Base-by-base conservation (phyloP, 2,329 filamentous ascomycete species). In the Neonectria hederae region DNA sequence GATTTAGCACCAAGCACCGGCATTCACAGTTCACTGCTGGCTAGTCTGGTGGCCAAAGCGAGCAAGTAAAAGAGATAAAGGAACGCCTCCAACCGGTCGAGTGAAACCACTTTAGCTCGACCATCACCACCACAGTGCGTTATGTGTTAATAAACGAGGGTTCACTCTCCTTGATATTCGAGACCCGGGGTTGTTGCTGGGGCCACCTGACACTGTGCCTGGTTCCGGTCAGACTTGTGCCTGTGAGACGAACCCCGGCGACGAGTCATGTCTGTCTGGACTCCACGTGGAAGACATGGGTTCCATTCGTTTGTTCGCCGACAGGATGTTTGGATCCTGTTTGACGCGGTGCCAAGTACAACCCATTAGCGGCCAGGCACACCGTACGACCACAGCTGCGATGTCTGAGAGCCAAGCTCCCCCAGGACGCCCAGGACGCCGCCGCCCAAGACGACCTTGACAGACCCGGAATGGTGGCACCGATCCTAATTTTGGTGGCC, bases 191-290 rank as follows among this genome's bases (percentile, higher is more conserved):
- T 48, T 45, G 62, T 45, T 55, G 48, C 32, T 32, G 40, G 30
- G 30, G 51, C 42, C 48, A 66, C 65, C 65, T 68, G 65, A 62
- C 54, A 59, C 63, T 48, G 60, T 40, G 57, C 54, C 61, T 35
- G 46, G 28, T 51, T 64, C 45, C 48, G 51, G 52, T 60, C 43
- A 54, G 42, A 52, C 45, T 22, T 22, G 6, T 32, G 28, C 48
- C 51, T 52, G 51, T 35, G 19, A 43, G 22, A 48, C 22, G 45
- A 22, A 32, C 51, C 45, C 35, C 45, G 21, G 45, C 57, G 49
- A 54, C 64, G 64, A 68, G 64, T 68, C 66, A 66, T 66, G 66
- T 59, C 66, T 65, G 49, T 62, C 66, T 65, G 49, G 59, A 51
- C 55, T 62, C 64, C 66, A 68, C 66, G 64, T 68, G 66, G 64